These are phyloP conservation scores for Ceratocystis ficicola DNA, from an alignment of 2,329 filamentous ascomycete species.

Conservation along the genomic window DNA sequence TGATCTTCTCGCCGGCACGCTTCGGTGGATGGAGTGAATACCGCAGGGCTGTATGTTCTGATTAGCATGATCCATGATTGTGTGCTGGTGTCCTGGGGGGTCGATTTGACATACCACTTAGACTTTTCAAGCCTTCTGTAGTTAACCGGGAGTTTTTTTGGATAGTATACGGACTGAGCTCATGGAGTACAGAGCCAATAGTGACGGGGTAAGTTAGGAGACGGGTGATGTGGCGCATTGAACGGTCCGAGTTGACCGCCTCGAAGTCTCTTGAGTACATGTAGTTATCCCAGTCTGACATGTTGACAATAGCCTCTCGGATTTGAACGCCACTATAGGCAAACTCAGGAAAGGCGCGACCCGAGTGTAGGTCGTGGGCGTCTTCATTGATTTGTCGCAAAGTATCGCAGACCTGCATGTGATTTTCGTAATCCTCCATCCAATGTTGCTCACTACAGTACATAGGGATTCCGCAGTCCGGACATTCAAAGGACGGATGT, in stretches of 20 bases:
- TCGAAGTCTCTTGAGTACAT: slow-evolving; percentile 85
- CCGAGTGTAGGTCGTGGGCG: slow-evolving; percentile 85
- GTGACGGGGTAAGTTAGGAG: slow-evolving; percentile 90
- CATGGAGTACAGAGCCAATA: slow-evolving; percentile 81
- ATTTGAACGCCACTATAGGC: slow-evolving; percentile 80
- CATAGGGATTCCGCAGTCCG: slow-evolving; percentile 86
- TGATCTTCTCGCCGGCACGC: slow-evolving; percentile 57
- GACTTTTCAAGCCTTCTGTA: slow-evolving; percentile 79
- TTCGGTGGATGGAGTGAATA: slow-evolving; percentile 86
- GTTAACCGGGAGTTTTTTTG: slow-evolving; percentile 65
- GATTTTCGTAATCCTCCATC: slow-evolving; percentile 88
- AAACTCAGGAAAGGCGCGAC: slow-evolving; percentile 86
- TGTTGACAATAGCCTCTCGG: slow-evolving; percentile 85
- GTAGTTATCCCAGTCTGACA: slow-evolving; percentile 98
- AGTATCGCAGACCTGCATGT: slow-evolving; percentile 84
- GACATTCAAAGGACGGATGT: slow-evolving; percentile 87
- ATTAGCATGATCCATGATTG: slow-evolving; percentile 6
- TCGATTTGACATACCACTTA: slow-evolving; percentile 56
- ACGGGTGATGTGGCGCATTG: slow-evolving; percentile 83
- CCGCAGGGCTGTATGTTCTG: slow-evolving; percentile 52
- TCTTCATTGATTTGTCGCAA: slow-evolving; percentile 93
- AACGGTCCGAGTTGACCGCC: slow-evolving; percentile 80
- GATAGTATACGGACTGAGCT: slow-evolving; percentile 83
- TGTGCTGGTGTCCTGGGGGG: not conserved
- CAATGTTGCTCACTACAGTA: slow-evolving; percentile 93